These are phyloP conservation scores for Russula compacta DNA, from an alignment of 768 basidiomycete species.

Conservation along the genomic window DNA sequence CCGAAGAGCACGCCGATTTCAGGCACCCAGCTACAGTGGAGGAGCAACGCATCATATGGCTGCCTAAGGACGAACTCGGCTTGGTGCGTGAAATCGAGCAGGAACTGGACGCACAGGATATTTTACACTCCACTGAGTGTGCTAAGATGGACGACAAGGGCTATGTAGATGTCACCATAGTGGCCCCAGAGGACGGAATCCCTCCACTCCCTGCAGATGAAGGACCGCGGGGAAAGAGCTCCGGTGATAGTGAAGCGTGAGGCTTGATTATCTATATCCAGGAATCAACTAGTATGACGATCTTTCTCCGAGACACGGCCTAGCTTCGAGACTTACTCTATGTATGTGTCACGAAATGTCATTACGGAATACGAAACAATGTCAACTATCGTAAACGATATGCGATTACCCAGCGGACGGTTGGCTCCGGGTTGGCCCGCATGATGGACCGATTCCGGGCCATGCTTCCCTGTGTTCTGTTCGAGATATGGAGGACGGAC, in stretches of 20 bases:
- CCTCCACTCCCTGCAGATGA: background rate
- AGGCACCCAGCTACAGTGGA: constrained; percentile 74
- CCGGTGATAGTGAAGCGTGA: background rate
- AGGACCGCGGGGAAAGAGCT: background rate
- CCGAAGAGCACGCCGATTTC: constrained; percentile 43
- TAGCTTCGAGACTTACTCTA: background rate
- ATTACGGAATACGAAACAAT: background rate
- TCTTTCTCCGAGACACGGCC: background rate
- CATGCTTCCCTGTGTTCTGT: background rate
- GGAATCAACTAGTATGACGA: background rate
- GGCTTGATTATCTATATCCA: background rate
- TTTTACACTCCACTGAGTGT: constrained; percentile 38
- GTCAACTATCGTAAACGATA: background rate
- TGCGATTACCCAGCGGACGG: background rate
- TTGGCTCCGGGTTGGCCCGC: background rate
- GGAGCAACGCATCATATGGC: constrained; percentile 76
- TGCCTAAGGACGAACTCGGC: constrained; percentile 66
- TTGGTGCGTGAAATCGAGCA: constrained; percentile 56
- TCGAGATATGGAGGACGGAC: background rate
- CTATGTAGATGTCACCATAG: constrained; percentile 42
- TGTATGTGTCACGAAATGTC: background rate
- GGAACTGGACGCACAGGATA: constrained; percentile 42
- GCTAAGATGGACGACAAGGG: constrained; percentile 58
- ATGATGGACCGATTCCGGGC: background rate
- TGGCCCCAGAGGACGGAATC: constrained; percentile 21